Base-by-base conservation (phyloP, 805 yeast species). In the Metschnikowia aberdeeniae region DNA sequence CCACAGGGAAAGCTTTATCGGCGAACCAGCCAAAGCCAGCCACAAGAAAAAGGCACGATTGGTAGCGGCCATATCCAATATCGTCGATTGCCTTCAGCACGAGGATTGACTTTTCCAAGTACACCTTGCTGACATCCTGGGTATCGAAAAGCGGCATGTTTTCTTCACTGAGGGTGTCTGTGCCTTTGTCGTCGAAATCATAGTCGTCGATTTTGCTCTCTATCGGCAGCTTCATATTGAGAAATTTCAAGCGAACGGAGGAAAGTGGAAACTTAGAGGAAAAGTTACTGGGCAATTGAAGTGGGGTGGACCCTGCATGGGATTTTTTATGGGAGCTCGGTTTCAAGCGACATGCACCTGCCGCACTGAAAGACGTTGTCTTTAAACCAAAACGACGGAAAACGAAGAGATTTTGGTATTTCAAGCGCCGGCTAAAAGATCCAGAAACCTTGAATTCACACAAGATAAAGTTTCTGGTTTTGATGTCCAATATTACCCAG, bases 1-100 rank as follows among this genome's bases (percentile, higher is more conserved):
- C 71, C 11, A 66, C 57, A 7, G 74, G 74, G 66, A 71, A 69
- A 2, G 68, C 67, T 47, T 68, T 68, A 47, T 68, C 73, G 9
- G 72, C 51, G 46, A 61, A 37, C 73, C 74, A 64, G 9, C 63
- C 63, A 34, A 60, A 60, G 0, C 63, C 62, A 5, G 62, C 61
- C 30, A 59, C 63, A 24, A 59, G 47, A 24, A 59, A 55, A 6
- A 58, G 44, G 6, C 63, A 62, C 30, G 40, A 35, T 36, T 59
- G 63, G 49, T 59, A 59, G 13, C 59, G 44, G 10, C 63, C 63
- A 41, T 66, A 69, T 2, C 73, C 74, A 27, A 68, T 62, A 26
- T 60, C 61, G 47, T 67, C 70, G 26, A 69, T 66, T 14, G 60
- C 70, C 43, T 56, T 56, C 36, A 71, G 64, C 19, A 82, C 79